Evolutionary conservation across 495 filamentous ascomycete species (phyloP).

Genomic region (Neurospora sp.): DNA sequence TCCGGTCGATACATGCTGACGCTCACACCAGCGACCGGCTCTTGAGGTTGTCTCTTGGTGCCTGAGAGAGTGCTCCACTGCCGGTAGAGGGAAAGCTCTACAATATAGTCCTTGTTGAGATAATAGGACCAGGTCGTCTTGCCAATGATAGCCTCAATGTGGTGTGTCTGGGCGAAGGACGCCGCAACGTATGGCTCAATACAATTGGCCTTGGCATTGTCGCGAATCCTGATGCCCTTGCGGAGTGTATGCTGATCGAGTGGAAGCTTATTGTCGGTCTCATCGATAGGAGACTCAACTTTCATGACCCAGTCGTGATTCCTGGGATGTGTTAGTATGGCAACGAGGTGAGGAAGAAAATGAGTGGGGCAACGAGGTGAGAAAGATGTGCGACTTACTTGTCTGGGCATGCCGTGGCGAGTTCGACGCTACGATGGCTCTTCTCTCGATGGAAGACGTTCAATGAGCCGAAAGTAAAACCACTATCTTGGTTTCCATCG

Average conservation of each 20-base stretch:
- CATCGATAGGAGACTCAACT: constrained; percentile 5
- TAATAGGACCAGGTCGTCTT: constrained; percentile 7
- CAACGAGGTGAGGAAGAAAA: neutral
- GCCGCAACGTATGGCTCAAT: neutral
- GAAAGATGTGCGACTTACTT: constrained; percentile 18
- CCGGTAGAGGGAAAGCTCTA: constrained; percentile 11
- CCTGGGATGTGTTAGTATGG: constrained; percentile 4
- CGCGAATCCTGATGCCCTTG: neutral
- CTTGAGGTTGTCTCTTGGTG: neutral
- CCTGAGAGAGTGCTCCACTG: neutral
- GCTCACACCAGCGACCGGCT: neutral
- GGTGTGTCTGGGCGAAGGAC: neutral
- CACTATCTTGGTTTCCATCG: neutral
- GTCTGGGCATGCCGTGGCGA: constrained; percentile 29
- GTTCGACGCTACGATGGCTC: constrained; percentile 13
- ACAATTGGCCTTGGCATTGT: neutral
- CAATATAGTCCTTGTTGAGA: constrained; percentile 5
- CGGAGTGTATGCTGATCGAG: neutral
- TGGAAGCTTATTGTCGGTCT: neutral
- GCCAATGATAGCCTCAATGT: constrained; percentile 4
- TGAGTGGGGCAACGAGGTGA: neutral
- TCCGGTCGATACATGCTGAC: constrained; percentile 5
- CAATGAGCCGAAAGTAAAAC: constrained; percentile 7
- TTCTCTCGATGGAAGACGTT: constrained; percentile 4
- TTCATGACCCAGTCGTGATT: constrained; percentile 14